Conservation (phyloP, 2,329 filamentous ascomycete species). For the Colletotrichum zoysiae region DNA sequence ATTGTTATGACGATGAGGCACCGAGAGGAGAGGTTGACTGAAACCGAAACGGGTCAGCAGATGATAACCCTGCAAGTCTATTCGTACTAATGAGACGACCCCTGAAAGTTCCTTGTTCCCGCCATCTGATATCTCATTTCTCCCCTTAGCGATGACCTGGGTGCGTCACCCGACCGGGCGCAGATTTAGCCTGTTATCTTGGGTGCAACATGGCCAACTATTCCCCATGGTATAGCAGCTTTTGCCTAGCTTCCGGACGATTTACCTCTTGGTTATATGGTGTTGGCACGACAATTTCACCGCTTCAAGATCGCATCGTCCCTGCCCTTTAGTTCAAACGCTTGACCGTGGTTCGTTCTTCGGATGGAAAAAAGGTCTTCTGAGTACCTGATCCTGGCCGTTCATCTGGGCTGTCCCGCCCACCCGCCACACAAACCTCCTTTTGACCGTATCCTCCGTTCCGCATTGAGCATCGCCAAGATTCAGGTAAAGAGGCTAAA, state of each 20-base stretch:
- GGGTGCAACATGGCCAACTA: background rate
- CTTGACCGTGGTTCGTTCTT: background rate
- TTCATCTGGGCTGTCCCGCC: background rate
- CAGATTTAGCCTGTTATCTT: constrained; percentile 31
- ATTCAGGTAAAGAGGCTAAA: constrained; percentile 36
- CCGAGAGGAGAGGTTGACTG: background rate
- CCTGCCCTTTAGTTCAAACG: background rate
- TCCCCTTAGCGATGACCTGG: background rate
- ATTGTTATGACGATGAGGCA: background rate
- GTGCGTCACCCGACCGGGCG: constrained; percentile 14
- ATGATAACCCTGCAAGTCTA: background rate
- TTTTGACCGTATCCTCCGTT: constrained; percentile 39
- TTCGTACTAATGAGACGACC: background rate
- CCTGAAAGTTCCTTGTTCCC: background rate
- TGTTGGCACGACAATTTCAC: constrained; percentile 31
- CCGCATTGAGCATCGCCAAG: constrained; percentile 35
- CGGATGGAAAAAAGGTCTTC: background rate
- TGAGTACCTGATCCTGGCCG: constrained; percentile 5
- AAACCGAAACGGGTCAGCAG: constrained; percentile 1
- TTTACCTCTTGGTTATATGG: constrained; percentile 7
- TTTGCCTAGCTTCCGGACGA: constrained; percentile 19
- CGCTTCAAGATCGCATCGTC: constrained; percentile 6
- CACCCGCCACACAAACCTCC: constrained; percentile 22
- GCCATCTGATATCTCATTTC: background rate
- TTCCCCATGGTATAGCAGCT: background rate